Evolutionary conservation across 305 asterid species (phyloP).

Genomic region (Striga hermonthica): DNA sequence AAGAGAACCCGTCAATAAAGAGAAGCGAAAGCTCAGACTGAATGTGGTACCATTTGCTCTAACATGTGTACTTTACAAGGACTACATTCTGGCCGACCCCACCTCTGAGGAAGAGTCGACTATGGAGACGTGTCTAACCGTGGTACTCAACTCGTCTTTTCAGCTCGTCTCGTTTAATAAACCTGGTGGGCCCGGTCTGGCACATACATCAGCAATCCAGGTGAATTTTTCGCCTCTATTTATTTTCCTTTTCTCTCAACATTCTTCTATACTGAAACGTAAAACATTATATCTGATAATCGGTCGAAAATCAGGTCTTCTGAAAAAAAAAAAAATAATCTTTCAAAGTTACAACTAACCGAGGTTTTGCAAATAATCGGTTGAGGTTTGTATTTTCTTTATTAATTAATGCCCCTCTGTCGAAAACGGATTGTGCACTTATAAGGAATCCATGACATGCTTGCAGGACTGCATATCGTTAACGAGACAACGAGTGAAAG

Average conservation of each 20-base stretch:
- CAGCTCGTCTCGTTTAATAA: conserved; percentile 74
- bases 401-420: no score
- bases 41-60: conserved; percentile 56
- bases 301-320: no score
- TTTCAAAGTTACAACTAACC: not conserved
- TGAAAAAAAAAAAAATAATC: not conserved
- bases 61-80: conserved; percentile 79
- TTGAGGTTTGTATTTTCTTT: not conserved
- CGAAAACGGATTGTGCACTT: no score
- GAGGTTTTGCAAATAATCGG: not conserved
- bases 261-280: no score
- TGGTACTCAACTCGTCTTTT: conserved; percentile 66
- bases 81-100: conserved; percentile 86
- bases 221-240: conserved; percentile 33
- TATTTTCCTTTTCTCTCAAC: no score
- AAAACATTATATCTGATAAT: no score
- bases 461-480: conserved; percentile 76
- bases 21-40: conserved; percentile 69
- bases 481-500: conserved; percentile 60
- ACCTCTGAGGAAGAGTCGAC: conserved; percentile 86
- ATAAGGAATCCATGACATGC: not conserved
- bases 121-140: conserved; percentile 76
- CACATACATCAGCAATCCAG: conserved; percentile 58
- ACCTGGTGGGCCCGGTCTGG: conserved; percentile 85
- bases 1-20: conserved; percentile 68